These are phyloP conservation scores for Colletotrichum salicis DNA, from an alignment of 2,329 filamentous ascomycete species.

Conservation along the genomic window DNA sequence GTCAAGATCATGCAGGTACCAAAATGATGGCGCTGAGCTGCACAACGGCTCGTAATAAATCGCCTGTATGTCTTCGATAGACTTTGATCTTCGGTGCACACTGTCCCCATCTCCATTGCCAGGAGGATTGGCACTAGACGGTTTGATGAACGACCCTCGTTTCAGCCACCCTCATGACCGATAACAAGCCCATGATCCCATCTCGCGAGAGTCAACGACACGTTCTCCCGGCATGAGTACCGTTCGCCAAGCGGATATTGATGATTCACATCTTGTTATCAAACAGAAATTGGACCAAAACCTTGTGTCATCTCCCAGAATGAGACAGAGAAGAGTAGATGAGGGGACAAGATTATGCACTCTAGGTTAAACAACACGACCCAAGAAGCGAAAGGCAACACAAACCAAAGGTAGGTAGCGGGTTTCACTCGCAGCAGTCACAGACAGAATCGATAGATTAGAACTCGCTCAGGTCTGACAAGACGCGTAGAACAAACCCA, in stretches of 20 bases:
- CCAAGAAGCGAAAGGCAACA: constrained; percentile 2
- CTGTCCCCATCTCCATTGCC: fast-evolving
- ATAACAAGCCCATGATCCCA: not conserved
- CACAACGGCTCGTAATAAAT: not conserved
- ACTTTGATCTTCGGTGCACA: fast-evolving
- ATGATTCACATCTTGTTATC: not conserved
- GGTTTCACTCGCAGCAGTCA: not conserved
- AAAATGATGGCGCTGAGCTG: not conserved
- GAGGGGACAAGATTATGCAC: not conserved
- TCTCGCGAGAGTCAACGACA: not conserved
- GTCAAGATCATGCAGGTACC: constrained; percentile 18
- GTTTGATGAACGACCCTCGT: not conserved
- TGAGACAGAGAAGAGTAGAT: not conserved
- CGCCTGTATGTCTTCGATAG: too few relatives aligned
- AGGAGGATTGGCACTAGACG: not conserved
- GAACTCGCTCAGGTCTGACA: not conserved
- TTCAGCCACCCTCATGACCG: not conserved
- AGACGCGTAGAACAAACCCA: constrained; percentile 3
- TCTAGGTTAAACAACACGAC: not conserved
- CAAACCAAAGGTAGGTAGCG: not conserved
- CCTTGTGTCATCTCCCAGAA: not conserved
- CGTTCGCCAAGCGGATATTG: not conserved
- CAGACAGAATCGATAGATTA: not conserved
- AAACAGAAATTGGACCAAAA: not conserved
- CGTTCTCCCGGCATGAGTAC: not conserved